These are phyloP conservation scores for Cladobotryum protrusum DNA, from an alignment of 2,329 filamentous ascomycete genomes.

Conservation along the genomic window DNA sequence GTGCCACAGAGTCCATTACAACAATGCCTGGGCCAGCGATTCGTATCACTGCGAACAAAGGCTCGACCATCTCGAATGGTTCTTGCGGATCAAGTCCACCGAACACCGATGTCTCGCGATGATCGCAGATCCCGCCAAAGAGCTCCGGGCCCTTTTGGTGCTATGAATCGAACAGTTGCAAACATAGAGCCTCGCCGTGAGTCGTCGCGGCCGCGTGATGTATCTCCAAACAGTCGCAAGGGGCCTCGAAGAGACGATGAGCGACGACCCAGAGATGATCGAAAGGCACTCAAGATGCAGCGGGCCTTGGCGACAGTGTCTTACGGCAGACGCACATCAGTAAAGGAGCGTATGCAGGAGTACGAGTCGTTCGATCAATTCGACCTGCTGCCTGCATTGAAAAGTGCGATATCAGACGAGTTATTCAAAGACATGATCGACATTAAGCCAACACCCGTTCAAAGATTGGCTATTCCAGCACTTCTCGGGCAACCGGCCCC, in stretches of 20 bases:
- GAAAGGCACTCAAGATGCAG: conserved; percentile 92
- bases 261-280: conserved; percentile 32
- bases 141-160: conserved; percentile 45
- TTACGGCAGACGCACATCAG: conserved; percentile 56
- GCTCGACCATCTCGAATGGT: conserved; percentile 51
- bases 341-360: conserved; percentile 53
- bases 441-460: conserved; percentile 78
- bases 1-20: conserved; percentile 17
- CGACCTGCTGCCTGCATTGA: conserved; percentile 63
- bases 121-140: conserved; percentile 31
- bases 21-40: conserved; percentile 30
- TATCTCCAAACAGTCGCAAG: conserved; percentile 17
- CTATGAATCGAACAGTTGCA: conserved; percentile 50
- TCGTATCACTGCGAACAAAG: conserved; percentile 27
- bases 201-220: conserved; percentile 13
- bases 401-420: conserved; percentile 65
- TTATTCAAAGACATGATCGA: conserved; percentile 69
- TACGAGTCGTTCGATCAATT: conserved; percentile 79
- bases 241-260: conserved; percentile 26
- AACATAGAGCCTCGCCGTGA: conserved; percentile 26
- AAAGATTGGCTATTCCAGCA: conserved; percentile 79
- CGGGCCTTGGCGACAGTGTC: conserved; percentile 67
- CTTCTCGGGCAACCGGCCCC: conserved; percentile 54
- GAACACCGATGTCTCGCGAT: conserved; percentile 28
- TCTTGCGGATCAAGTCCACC: conserved; percentile 48